Base-by-base conservation (phyloP, 23 red algal genomes). In the Gracilaria domingensis region DNA sequence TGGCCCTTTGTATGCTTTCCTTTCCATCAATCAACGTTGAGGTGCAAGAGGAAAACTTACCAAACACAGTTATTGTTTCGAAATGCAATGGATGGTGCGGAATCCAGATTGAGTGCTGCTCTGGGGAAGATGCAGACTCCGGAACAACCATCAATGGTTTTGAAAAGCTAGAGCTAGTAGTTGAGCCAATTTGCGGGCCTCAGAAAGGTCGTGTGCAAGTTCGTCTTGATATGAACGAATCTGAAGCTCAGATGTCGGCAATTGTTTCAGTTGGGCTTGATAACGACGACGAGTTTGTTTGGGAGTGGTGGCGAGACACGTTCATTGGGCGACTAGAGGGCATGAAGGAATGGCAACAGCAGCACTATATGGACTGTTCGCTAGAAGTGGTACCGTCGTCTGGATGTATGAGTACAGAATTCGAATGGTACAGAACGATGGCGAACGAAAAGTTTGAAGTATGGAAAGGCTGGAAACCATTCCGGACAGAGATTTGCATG, bases 271-370 rank as follows among this genome's bases (percentile, higher is more conserved):
- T 71, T 12, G 4, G 66, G 7, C 18, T 71, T 71, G 66, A 39
- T 5, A 39, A 71, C 18, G 66, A 71, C 4, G 24, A 71, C 2
- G 66, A 71, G 66, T 71, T 71, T 37, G 66, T 35, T 71, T 71
- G 66, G 66, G 66, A 71, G 26, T 71, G 66, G 66, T 71, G 66
- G 66, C 66, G 32, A 71, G 66, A 71, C 24, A 18, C 66, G 24
- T 71, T 71, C 18, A 71, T 24, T 39, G 66, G 66, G 16, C 66
- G 66, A 39, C 66, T 71, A 35, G 32, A 71, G 66, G 66, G 32
- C 32, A 71, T 39, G 66, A 71, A 71, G 37, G 66, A 71, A 18
- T 71, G 66, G 66, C 32, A 71, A 71, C 5, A 39, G 37, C 7
- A 71, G 26, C 66, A 36, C 20, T 37, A 71, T 37, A 34, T 71